These are phyloP conservation scores for Aspergillus unguis DNA, from an alignment of 2,329 filamentous ascomycete genomes.

Conservation along the genomic window DNA sequence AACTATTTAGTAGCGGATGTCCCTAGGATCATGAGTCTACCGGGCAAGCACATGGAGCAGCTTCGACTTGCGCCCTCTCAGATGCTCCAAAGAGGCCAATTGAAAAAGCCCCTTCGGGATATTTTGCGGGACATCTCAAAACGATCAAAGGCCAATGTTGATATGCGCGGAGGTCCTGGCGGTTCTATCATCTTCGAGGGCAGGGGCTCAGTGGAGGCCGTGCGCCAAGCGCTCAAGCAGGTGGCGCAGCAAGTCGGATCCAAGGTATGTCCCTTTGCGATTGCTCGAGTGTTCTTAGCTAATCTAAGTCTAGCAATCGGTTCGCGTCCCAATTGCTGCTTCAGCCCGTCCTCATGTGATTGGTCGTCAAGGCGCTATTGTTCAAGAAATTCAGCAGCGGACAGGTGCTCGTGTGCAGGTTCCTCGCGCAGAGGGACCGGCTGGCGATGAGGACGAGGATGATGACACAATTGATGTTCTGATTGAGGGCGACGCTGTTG, in stretches of 20 bases:
- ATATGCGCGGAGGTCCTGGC: constrained; percentile 68
- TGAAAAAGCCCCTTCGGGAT: constrained; percentile 82
- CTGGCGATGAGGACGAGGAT: constrained; percentile 73
- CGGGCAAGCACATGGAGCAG: constrained; percentile 76
- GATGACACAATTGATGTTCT: constrained; percentile 74
- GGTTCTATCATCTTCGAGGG: constrained; percentile 79
- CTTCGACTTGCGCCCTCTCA: constrained; percentile 72
- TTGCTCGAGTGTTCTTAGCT: background rate
- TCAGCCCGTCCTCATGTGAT: constrained; percentile 88
- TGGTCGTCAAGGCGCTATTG: constrained; percentile 82
- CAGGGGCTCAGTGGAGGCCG: constrained; percentile 75
- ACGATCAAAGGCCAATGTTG: constrained; percentile 81
- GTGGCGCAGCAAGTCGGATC: constrained; percentile 82
- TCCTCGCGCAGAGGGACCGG: constrained; percentile 70
- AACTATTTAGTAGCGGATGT: constrained; percentile 35
- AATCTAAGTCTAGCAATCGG: constrained; percentile 51
- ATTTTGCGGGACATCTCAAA: constrained; percentile 89
- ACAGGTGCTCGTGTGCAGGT: constrained; percentile 89
- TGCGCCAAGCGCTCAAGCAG: constrained; percentile 84
- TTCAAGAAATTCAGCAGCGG: constrained; percentile 84
- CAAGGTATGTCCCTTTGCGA: constrained; percentile 57
- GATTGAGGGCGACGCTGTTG: constrained; percentile 87
- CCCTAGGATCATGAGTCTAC: constrained; percentile 66
- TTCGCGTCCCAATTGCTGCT: constrained; percentile 75
- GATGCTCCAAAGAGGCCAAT: constrained; percentile 69